Evolutionary conservation across 2,329 filamentous ascomycete genomes (phyloP), one percentile per base, ranked within the genome.

Genomic region (Sporothrix euskadiensis): DNA sequence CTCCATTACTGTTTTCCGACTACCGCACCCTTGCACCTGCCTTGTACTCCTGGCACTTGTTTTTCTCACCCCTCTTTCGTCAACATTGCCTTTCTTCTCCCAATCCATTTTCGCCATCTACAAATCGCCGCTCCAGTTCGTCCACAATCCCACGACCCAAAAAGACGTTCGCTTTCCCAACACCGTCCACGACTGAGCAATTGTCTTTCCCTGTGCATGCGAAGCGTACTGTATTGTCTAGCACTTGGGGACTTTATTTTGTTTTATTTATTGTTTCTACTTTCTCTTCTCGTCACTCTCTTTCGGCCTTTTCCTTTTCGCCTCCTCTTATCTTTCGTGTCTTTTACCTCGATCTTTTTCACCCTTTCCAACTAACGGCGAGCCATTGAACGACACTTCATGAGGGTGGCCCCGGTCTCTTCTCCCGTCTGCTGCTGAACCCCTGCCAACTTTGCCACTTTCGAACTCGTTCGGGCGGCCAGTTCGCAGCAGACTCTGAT

Each of bases 401-500:
- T 69, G 66, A 69, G 26, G 66, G 66, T 52, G 22, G 47, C 39
- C 41, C 54, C 61, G 32, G n/a, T 9, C 26, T 69, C 54, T 39
- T 22, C 30, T 47, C 26, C 26, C 19, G 54, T 57, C 41, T 73
- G 63, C 63, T 69, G 54, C 54, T 49, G 63, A 52, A 52, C 7
- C 52, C 54, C 69, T 71, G 69, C 69, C 57, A 61, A 49, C 69
- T 19, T 54, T 39, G 57, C 61, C 61, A 66, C 72, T 61, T 49
- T 74, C 63, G 73, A 72, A 47, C 4, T 59, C 22, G 32, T 71
- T 56, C 59, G 68, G 59, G 41, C 32, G 69, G 73, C 59, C 61
- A 44, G 22, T 68, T 63, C 22, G 35, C 65, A 39, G 69, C 73
- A 68, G 49, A 71, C 52, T 39, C 73, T 75, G 72, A 76, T 76